These are phyloP conservation scores for Spizellomyces punctatus DNA, from an alignment of 192 early-diverging fungal species.

Conservation along the genomic window DNA sequence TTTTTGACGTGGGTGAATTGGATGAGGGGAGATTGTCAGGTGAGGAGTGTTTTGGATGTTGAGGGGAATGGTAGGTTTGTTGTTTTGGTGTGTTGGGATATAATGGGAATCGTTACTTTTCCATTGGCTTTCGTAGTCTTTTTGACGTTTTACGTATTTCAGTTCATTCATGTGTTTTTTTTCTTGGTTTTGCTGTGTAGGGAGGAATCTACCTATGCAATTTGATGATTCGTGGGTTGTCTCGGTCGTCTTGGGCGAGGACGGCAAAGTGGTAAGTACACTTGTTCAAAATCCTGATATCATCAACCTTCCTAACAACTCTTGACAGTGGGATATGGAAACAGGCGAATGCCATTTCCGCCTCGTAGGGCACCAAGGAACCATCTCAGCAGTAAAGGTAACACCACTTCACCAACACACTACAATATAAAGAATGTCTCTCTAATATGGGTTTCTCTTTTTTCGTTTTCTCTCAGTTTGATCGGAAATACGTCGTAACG, in stretches of 20 bases:
- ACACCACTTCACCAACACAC: background rate
- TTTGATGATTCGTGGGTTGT: constrained; percentile 53
- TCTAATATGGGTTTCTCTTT: no score
- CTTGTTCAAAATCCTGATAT: background rate
- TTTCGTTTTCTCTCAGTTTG: constrained; percentile 35
- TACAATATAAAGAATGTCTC: no score
- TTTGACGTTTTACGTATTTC: no score
- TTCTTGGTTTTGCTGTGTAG: background rate
- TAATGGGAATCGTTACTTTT: background rate
- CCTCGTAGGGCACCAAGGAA: constrained; percentile 41
- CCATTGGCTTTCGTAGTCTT: background rate
- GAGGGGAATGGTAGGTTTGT: constrained; percentile 3
- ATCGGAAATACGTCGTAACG: constrained; percentile 31
- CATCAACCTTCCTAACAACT: background rate
- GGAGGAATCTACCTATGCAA: constrained; percentile 40
- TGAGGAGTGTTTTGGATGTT: constrained; percentile 3
- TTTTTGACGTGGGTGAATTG: constrained; percentile 45
- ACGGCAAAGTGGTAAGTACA: constrained; percentile 33
- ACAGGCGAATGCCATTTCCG: constrained; percentile 31
- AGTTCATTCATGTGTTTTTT: background rate
- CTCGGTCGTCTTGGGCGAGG: constrained; percentile 35
- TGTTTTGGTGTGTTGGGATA: background rate
- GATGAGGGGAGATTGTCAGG: constrained; percentile 33
- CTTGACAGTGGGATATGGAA: constrained; percentile 38
- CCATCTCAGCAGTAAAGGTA: constrained; percentile 50